Percentiles rank a stretch among this genome's conserved stretches.
Evolutionary conservation across 129 eudicot genomes (phyloP).

Genomic region (Ambrosia trifida): DNA sequence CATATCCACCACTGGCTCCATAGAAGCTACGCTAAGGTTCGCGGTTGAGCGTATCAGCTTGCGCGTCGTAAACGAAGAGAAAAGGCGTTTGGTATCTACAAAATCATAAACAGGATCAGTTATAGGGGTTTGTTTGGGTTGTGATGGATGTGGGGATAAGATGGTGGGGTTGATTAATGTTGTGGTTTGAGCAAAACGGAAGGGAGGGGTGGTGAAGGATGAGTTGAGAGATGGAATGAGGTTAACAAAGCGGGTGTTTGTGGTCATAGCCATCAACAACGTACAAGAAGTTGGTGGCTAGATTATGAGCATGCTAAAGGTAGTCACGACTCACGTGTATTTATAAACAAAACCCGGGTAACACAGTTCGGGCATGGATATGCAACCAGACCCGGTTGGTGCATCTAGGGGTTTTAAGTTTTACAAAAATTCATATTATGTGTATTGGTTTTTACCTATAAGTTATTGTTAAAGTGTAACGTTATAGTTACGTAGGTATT

Average conservation of each 20-base stretch:
- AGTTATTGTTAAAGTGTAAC: no score
- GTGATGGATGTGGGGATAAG: constrained; percentile 6
- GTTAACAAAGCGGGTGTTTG: constrained; percentile 25
- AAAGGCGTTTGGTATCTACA: constrained; percentile 51
- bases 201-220: neutral
- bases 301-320: neutral
- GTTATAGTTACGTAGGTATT: no score
- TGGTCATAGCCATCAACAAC: constrained; percentile 40
- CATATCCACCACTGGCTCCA: constrained; percentile 62
- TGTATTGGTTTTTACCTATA: no score
- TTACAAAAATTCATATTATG: no score
- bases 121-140: constrained; percentile 5
- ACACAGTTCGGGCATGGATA: neutral
- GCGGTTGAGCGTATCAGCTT: constrained; percentile 52
- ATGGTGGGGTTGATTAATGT: constrained; percentile 7
- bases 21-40: constrained; percentile 50
- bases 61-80: constrained; percentile 49
- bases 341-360: neutral
- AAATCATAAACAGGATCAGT: constrained; percentile 34
- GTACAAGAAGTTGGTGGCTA: neutral
- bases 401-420: neutral
- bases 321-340: constrained; percentile 2
- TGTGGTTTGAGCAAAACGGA: constrained; percentile 27
- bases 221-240: constrained; percentile 24
- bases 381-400: neutral